These are phyloP conservation scores for Ascochyta rabiei DNA, from an alignment of 2,329 filamentous ascomycete species.

Conservation along the genomic window DNA sequence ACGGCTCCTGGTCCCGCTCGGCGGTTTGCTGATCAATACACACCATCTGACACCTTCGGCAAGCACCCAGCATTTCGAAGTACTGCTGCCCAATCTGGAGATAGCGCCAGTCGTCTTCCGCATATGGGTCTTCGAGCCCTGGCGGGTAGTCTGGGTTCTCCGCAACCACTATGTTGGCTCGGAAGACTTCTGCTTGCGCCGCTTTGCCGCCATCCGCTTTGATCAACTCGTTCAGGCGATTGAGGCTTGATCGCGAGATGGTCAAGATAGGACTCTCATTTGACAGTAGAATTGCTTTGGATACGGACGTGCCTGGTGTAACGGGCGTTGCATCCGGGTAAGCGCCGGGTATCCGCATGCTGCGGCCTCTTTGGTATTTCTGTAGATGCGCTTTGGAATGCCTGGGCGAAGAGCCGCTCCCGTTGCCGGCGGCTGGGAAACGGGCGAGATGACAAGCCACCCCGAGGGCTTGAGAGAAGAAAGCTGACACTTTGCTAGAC, in stretches of 20 bases:
- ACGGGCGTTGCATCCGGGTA: conserved; percentile 57
- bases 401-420: conserved; percentile 62
- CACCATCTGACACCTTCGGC: conserved; percentile 93
- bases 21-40: conserved; percentile 88
- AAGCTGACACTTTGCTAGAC: conserved; percentile 68
- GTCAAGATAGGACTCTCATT: conserved; percentile 95
- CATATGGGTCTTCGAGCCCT: conserved; percentile 66
- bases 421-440: conserved; percentile 69
- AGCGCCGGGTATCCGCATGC: conserved; percentile 57
- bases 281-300: conserved; percentile 73
- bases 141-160: conserved; percentile 50
- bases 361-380: conserved; percentile 47
- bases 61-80: conserved; percentile 79
- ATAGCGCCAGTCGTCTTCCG: conserved; percentile 78
- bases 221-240: conserved; percentile 77
- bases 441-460: conserved; percentile 84
- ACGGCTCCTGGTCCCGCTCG: conserved; percentile 80
- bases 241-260: conserved; percentile 79
- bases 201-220: conserved; percentile 64
- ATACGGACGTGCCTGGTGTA: conserved; percentile 57
- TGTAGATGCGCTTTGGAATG: conserved; percentile 75
- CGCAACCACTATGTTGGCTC: conserved; percentile 83
- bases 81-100: conserved; percentile 68
- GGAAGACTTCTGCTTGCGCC: conserved; percentile 76
- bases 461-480: conserved; percentile 77